Conservation (phyloP, 2,329 filamentous ascomycete species). For the Botrytis squamosa region DNA sequence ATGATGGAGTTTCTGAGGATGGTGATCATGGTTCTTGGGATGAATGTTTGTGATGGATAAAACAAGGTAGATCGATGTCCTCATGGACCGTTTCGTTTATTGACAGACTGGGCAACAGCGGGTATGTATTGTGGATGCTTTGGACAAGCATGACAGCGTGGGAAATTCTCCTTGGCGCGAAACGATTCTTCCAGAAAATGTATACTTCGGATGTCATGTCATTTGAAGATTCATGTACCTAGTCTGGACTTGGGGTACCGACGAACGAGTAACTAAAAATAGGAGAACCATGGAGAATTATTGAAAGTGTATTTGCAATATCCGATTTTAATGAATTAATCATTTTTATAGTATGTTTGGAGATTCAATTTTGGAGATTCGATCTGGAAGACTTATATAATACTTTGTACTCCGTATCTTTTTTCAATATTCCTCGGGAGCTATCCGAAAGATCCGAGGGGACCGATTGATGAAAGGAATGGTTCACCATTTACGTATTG, state of each 20-base stretch:
- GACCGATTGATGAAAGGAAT: not conserved
- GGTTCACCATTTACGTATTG: not conserved
- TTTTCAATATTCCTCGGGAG: not conserved
- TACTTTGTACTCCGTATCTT: not conserved
- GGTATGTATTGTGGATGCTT: not conserved
- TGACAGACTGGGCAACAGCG: not conserved
- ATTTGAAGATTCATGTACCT: not conserved
- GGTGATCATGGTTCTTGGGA: not conserved
- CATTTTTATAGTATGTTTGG: not conserved
- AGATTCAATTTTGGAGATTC: too few relatives aligned
- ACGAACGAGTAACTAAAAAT: not conserved
- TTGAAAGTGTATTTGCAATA: not conserved
- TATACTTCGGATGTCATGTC: not conserved
- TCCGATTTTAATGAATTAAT: not conserved
- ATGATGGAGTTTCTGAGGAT: not conserved
- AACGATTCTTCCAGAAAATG: conserved; percentile 1
- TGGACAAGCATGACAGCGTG: not conserved
- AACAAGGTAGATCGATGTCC: not conserved
- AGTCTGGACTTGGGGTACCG: not conserved
- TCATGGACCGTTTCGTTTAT: not conserved
- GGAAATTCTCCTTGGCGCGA: conserved; percentile 2
- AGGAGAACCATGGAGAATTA: not conserved
- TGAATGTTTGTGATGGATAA: not conserved
- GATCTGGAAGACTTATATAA: too few relatives aligned
- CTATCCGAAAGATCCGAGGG: not conserved